Conservation (phyloP, 1,284 basidiomycete genomes). For the Tremellales sp. region DNA sequence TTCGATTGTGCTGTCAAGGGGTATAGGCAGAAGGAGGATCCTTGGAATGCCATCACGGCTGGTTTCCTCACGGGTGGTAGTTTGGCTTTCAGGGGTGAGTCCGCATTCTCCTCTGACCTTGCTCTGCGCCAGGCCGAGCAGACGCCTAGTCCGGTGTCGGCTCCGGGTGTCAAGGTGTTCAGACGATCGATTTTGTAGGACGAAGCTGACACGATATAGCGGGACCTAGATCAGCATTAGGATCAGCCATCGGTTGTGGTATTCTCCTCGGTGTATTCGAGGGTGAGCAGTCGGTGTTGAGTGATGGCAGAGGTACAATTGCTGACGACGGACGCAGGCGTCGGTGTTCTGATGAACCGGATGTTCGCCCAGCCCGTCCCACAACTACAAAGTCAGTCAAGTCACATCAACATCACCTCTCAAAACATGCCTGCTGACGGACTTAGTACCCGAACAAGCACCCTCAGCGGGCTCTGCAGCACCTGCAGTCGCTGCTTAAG, state of each 20-base stretch:
- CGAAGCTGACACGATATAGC: constrained; percentile 54
- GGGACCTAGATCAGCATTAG: constrained; percentile 84
- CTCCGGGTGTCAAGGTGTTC: too few species aligned
- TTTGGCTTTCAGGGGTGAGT: constrained; percentile 87
- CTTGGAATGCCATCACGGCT: constrained; percentile 98
- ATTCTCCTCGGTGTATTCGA: constrained; percentile 95
- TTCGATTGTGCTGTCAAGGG: constrained; percentile 99
- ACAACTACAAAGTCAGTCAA: constrained; percentile 41
- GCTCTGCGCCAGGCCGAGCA: too few species aligned
- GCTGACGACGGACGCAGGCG: constrained; percentile 30
- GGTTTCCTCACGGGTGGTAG: constrained; percentile 98
- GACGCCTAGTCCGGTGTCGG: too few species aligned
- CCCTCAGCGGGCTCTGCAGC: constrained; percentile 11
- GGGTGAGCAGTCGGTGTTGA: constrained; percentile 59
- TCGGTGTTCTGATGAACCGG: constrained; percentile 48
- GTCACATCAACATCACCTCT: neutral
- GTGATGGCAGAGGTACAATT: neutral
- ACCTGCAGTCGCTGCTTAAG: constrained; percentile 20
- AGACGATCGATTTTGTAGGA: neutral
- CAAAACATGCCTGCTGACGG: neutral
- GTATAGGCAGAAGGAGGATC: constrained; percentile 96
- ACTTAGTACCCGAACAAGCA: constrained; percentile 31
- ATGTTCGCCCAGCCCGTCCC: constrained; percentile 48
- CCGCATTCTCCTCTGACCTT: constrained; percentile 1
- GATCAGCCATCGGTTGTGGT: constrained; percentile 90